phyloP scores from a whole-genome alignment of 495 filamentous ascomycete species.

The Thozetella sp. region DNA sequence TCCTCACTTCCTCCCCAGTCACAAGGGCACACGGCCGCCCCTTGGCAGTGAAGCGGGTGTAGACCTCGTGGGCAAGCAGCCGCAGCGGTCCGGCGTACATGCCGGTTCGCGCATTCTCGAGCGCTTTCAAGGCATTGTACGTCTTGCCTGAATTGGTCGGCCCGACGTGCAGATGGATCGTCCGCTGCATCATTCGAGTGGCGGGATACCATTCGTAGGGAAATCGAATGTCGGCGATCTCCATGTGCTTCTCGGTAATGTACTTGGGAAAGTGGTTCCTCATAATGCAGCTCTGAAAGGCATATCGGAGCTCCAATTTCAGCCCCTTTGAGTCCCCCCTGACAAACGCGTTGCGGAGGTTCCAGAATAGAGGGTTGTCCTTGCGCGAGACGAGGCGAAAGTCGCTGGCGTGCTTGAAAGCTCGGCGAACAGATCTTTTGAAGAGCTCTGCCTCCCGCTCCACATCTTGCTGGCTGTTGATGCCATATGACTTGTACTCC shows the following conservation, averaged over 20 bases:
- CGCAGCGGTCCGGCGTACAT: constrained; percentile 92
- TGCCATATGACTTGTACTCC: constrained; percentile 30
- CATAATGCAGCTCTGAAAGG: constrained; percentile 55
- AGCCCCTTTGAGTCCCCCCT: constrained; percentile 47
- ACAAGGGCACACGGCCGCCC: constrained; percentile 77
- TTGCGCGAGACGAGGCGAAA: constrained; percentile 22
- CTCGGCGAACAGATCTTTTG: constrained; percentile 26
- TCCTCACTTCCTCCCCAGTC: constrained; percentile 85
- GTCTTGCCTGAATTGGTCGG: constrained; percentile 99
- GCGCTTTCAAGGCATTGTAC: constrained; percentile 87
- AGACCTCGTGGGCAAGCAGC: constrained; percentile 92
- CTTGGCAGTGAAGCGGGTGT: constrained; percentile 74
- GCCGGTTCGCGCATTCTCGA: constrained; percentile 74
- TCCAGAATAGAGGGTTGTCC: constrained; percentile 52
- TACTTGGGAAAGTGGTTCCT: constrained; percentile 30
- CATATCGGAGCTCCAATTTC: constrained; percentile 58
- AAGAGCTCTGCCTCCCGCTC: constrained; percentile 36
- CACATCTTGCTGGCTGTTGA: constrained; percentile 24
- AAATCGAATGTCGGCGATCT: constrained; percentile 76
- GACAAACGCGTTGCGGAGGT: constrained; percentile 60
- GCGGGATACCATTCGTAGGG: constrained; percentile 90
- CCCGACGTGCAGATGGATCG: constrained; percentile 90
- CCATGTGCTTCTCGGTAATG: constrained; percentile 53
- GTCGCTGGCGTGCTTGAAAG: constrained; percentile 34
- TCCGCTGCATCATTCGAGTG: constrained; percentile 76